phyloP scores from a whole-genome alignment of 352 stramenopile genomes.

The Globisporangium polare region DNA sequence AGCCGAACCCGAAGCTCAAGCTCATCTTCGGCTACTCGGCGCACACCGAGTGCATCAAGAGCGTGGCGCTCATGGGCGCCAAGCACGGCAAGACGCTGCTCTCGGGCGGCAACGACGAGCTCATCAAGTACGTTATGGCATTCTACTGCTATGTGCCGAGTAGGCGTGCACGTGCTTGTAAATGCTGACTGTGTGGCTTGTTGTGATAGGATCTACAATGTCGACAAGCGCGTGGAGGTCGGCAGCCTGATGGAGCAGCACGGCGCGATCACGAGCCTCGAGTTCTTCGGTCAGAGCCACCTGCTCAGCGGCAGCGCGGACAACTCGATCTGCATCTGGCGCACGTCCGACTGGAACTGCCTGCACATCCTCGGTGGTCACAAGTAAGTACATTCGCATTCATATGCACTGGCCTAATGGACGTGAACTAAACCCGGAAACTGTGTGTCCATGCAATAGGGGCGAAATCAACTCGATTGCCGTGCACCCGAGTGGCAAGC shows the following conservation, averaged over 20 bases:
- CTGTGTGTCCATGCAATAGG: conserved; percentile 34
- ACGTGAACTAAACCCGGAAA: too few relatives aligned
- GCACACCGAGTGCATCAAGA: conserved; percentile 86
- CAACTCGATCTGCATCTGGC: conserved; percentile 89
- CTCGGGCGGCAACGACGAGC: conserved; percentile 80
- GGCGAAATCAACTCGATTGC: conserved; percentile 80
- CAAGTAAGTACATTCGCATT: too few relatives aligned
- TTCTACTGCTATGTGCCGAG: neutral
- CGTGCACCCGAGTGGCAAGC: conserved; percentile 85
- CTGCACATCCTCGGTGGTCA: conserved; percentile 86
- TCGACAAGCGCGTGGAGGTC: conserved; percentile 84
- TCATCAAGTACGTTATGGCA: conserved; percentile 66
- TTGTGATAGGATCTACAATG: conserved; percentile 77
- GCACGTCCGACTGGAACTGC: conserved; percentile 87
- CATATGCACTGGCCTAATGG: too few relatives aligned
- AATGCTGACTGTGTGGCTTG: neutral
- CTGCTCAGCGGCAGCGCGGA: conserved; percentile 85
- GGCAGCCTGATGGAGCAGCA: conserved; percentile 86
- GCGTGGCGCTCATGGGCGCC: conserved; percentile 71
- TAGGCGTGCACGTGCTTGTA: neutral
- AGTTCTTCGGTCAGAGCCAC: conserved; percentile 85
- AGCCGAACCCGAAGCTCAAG: conserved; percentile 58
- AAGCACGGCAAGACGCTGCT: conserved; percentile 82
- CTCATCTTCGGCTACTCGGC: conserved; percentile 83
- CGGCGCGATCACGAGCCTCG: conserved; percentile 80